A percentile compares a stretch with the other conserved stretches of the same genome.
Conservation (phyloP, 805 yeast genomes). For the Danielia reshetovae region DNA sequence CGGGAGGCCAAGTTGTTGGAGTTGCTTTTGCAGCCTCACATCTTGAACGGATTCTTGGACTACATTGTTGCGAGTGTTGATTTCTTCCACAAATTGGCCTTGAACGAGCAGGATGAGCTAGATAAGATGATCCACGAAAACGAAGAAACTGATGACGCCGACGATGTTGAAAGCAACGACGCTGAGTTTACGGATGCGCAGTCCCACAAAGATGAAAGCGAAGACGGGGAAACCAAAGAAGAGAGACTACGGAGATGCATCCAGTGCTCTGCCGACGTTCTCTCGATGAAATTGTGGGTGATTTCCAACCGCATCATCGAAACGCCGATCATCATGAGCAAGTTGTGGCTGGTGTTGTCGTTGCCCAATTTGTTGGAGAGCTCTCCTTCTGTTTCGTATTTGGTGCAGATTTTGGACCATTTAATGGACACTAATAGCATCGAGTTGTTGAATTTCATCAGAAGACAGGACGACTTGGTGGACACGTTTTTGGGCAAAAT, state of each 20-base stretch:
- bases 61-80: slow-evolving; percentile 54
- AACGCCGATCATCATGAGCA: slow-evolving; percentile 36
- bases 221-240: slow-evolving; percentile 22
- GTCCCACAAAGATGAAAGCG: neutral
- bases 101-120: slow-evolving; percentile 20
- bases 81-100: slow-evolving; percentile 31
- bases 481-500: slow-evolving; percentile 79
- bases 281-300: slow-evolving; percentile 40
- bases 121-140: neutral
- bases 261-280: slow-evolving; percentile 38
- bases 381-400: slow-evolving; percentile 36
- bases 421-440: slow-evolving; percentile 58
- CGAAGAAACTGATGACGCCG: slow-evolving; percentile 11
- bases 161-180: neutral
- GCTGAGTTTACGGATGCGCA: neutral
- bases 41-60: slow-evolving; percentile 63
- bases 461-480: slow-evolving; percentile 66
- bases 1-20: slow-evolving; percentile 61
- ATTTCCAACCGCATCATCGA: slow-evolving; percentile 41
- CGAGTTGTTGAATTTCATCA: slow-evolving; percentile 68
- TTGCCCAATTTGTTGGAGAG: slow-evolving; percentile 31
- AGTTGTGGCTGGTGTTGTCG: slow-evolving; percentile 38
- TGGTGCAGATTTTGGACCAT: slow-evolving; percentile 74
- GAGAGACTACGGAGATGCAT: slow-evolving; percentile 35
- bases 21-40: slow-evolving; percentile 73